phyloP scores from a whole-genome alignment of 495 filamentous ascomycete species.

The Sporormia fimetaria region DNA sequence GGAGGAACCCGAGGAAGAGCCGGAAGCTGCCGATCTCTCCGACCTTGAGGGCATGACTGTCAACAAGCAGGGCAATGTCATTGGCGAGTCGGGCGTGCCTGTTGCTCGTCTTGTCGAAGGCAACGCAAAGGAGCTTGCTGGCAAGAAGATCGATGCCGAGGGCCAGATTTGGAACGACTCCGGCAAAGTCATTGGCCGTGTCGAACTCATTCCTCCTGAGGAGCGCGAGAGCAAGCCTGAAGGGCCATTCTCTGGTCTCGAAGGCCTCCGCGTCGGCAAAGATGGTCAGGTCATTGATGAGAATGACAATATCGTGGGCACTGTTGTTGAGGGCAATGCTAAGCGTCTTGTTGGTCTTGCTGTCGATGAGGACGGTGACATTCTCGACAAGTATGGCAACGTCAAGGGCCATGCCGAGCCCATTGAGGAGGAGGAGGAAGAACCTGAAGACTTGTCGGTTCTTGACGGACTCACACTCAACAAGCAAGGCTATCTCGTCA shows the following conservation, averaged over 20 bases:
- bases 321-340: conserved; percentile 63
- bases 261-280: conserved; percentile 54
- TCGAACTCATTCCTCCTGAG: conserved; percentile 59
- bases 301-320: conserved; percentile 57
- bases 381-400: conserved; percentile 69
- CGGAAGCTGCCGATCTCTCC: conserved; percentile 44
- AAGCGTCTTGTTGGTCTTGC: conserved; percentile 62
- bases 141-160: conserved; percentile 57
- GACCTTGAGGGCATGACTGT: conserved; percentile 53
- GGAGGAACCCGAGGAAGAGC: conserved; percentile 32
- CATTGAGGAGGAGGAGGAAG: conserved; percentile 42
- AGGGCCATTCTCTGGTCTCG: conserved; percentile 63
- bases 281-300: conserved; percentile 61
- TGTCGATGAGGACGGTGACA: conserved; percentile 76
- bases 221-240: conserved; percentile 62
- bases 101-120: conserved; percentile 61
- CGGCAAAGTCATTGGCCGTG: conserved; percentile 61
- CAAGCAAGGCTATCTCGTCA: conserved; percentile 69
- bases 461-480: conserved; percentile 63
- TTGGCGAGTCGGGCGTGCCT: conserved; percentile 56
- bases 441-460: conserved; percentile 44
- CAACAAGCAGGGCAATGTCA: conserved; percentile 72
- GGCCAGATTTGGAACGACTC: conserved; percentile 66
- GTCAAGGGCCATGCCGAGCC: conserved; percentile 51
- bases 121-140: conserved; percentile 52